phyloP scores from a whole-genome alignment of 2,329 filamentous ascomycete species.

The Metarhizium album region DNA sequence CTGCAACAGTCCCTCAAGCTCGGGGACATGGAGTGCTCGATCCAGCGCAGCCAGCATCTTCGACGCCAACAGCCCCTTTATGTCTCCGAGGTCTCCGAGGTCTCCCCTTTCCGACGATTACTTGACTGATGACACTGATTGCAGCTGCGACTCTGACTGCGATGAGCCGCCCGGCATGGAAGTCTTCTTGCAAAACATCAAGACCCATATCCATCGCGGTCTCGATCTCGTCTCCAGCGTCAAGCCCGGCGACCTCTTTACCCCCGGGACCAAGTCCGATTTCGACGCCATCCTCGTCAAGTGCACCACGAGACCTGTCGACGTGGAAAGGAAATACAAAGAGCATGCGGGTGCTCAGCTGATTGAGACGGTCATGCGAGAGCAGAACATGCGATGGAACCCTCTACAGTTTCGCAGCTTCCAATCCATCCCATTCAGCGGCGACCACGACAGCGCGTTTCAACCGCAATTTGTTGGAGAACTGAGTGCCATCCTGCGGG shows the following conservation, averaged over 20 bases:
- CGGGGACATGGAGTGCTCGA: not conserved
- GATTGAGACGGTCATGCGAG: conserved; percentile 11
- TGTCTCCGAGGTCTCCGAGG: conserved; percentile 5
- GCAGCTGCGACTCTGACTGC: conserved; percentile 8
- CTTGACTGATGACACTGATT: conserved; percentile 8
- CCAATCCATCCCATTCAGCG: too few relatives aligned
- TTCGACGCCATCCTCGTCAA: conserved; percentile 14
- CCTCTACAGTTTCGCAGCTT: conserved; percentile 8
- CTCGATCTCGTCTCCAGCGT: conserved; percentile 12
- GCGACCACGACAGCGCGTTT: too few relatives aligned
- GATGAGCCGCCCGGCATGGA: too few relatives aligned
- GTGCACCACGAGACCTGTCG: conserved; percentile 1
- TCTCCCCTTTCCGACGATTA: conserved; percentile 6
- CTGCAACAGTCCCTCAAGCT: conserved; percentile 5
- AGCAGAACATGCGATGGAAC: conserved; percentile 14
- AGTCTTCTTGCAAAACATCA: conserved; percentile 8
- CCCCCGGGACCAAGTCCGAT: conserved; percentile 7
- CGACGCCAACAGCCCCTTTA: conserved; percentile 6
- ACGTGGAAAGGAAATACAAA: not conserved
- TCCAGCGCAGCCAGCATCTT: conserved; percentile 10
- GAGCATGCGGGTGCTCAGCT: conserved; percentile 6
- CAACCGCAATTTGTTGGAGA: too few relatives aligned
- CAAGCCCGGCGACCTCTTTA: conserved; percentile 12
- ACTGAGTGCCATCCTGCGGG: too few relatives aligned
- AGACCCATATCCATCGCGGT: conserved; percentile 12